A percentile compares a stretch with the other conserved stretches of the same genome.
Evolutionary conservation across 495 filamentous ascomycete species (phyloP).

Genomic region (Penicillium salamii): DNA sequence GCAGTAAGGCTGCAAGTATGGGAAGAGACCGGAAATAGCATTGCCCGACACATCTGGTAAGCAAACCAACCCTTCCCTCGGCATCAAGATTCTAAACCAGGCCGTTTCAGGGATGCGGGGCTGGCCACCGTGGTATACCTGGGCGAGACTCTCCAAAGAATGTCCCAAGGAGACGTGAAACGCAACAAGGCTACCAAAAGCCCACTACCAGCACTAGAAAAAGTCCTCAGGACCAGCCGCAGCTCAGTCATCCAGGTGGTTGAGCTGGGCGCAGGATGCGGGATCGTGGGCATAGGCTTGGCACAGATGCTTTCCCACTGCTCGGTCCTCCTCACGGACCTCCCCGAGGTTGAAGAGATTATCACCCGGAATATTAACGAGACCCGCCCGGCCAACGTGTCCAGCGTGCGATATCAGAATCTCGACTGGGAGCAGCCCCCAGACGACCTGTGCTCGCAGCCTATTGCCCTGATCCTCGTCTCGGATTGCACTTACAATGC

Average conservation of each 20-base stretch:
- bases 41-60: conserved; percentile 93
- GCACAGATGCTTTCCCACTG: conserved; percentile 53
- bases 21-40: conserved; percentile 94
- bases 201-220: conserved; percentile 23
- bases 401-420: conserved; percentile 51
- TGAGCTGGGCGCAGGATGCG: conserved; percentile 83
- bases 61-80: conserved; percentile 14
- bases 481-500: conserved; percentile 96
- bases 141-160: neutral
- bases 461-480: conserved; percentile 71
- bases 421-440: conserved; percentile 74
- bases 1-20: conserved; percentile 53
- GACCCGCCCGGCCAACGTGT: conserved; percentile 35
- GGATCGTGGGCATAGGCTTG: conserved; percentile 75
- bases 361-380: conserved; percentile 51
- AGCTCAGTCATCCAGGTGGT: conserved; percentile 51
- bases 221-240: conserved; percentile 23
- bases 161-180: too few relatives aligned
- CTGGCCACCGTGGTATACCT: conserved; percentile 52
- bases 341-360: conserved; percentile 72
- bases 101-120: conserved; percentile 61
- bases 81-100: conserved; percentile 14
- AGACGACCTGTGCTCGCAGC: conserved; percentile 30
- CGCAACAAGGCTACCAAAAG: too few relatives aligned
- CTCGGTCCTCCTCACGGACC: conserved; percentile 74